Percentiles rank a stretch among this genome's conserved stretches.
phyloP scores from a whole-genome alignment of 2,329 filamentous ascomycete genomes.

The Didymella pomorum region DNA sequence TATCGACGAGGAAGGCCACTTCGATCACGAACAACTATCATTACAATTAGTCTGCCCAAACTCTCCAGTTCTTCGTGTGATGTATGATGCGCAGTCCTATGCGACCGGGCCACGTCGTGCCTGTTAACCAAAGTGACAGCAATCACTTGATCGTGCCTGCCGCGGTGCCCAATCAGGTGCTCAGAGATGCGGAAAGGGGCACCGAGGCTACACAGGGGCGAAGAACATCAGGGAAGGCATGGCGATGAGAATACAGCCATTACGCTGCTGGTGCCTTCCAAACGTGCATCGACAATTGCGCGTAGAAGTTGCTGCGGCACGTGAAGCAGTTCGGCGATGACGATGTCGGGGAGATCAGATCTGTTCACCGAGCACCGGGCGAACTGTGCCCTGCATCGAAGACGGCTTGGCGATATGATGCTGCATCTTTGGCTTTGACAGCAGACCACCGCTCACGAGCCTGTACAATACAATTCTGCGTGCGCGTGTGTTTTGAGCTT shows the following conservation, averaged over 20 bases:
- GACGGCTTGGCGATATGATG: conserved; percentile 18
- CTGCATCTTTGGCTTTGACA: conserved; percentile 17
- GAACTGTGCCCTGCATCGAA: conserved; percentile 29
- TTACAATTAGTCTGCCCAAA: neutral
- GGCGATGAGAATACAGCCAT: neutral
- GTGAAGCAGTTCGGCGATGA: conserved; percentile 4
- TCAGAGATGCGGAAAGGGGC: neutral
- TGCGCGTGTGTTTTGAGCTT: conserved; percentile 14
- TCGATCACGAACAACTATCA: neutral
- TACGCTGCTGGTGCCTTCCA: neutral
- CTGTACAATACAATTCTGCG: conserved; percentile 15
- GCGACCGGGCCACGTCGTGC: conserved; percentile 7
- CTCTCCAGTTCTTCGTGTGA: neutral
- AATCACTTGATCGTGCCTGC: conserved; percentile 9
- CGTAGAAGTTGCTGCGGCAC: neutral
- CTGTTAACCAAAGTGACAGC: conserved; percentile 2
- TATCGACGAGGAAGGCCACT: no score
- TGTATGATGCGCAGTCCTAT: neutral
- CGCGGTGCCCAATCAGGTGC: conserved; percentile 20
- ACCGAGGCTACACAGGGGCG: neutral
- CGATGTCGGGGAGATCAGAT: conserved; percentile 19
- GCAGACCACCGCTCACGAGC: conserved; percentile 1
- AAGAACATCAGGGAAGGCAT: neutral
- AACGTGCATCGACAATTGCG: neutral
- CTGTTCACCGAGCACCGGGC: conserved; percentile 23